Percentiles rank a stretch among this genome's conserved stretches.
phyloP scores from a whole-genome alignment of 2,329 filamentous ascomycete genomes.

The Aspergillus japonicus region DNA sequence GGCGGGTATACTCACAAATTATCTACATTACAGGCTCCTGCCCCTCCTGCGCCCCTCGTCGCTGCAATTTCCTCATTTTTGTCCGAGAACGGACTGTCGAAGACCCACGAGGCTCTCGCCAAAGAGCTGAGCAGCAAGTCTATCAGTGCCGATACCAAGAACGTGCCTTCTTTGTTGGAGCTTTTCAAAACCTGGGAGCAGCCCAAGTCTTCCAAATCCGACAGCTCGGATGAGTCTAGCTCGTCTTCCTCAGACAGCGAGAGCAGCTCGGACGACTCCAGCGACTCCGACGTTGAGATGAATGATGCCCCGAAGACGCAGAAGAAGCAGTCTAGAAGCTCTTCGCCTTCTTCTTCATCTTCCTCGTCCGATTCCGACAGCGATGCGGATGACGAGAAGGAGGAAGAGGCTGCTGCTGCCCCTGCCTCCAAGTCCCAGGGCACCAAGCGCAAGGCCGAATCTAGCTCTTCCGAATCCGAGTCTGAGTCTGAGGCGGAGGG shows the following conservation, averaged over 20 bases:
- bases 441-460: conserved; percentile 60
- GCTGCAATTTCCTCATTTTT: conserved; percentile 67
- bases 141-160: conserved; percentile 24
- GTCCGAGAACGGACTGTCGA: conserved; percentile 62
- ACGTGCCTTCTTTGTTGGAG: conserved; percentile 41
- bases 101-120: conserved; percentile 61
- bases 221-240: conserved; percentile 17
- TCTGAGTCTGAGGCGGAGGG: conserved; percentile 41
- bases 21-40: conserved; percentile 21
- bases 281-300: conserved; percentile 46
- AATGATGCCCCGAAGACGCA: conserved; percentile 36
- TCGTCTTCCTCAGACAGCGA: conserved; percentile 26
- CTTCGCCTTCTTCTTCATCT: conserved; percentile 36
- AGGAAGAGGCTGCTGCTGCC: conserved; percentile 51
- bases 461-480: conserved; percentile 40
- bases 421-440: conserved; percentile 39
- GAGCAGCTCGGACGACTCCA: conserved; percentile 36
- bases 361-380: conserved; percentile 43
- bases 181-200: conserved; percentile 36
- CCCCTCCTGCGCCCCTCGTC: conserved; percentile 61
- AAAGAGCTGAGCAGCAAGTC: conserved; percentile 54
- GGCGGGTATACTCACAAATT: conserved; percentile 9
- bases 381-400: conserved; percentile 53
- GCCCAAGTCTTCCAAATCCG: conserved; percentile 18
- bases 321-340: conserved; percentile 33